A percentile compares a stretch with the other conserved stretches of the same genome.
These are phyloP conservation scores for Trichoderma oligosporum DNA, from an alignment of 2,329 filamentous ascomycete genomes.

Conservation along the genomic window DNA sequence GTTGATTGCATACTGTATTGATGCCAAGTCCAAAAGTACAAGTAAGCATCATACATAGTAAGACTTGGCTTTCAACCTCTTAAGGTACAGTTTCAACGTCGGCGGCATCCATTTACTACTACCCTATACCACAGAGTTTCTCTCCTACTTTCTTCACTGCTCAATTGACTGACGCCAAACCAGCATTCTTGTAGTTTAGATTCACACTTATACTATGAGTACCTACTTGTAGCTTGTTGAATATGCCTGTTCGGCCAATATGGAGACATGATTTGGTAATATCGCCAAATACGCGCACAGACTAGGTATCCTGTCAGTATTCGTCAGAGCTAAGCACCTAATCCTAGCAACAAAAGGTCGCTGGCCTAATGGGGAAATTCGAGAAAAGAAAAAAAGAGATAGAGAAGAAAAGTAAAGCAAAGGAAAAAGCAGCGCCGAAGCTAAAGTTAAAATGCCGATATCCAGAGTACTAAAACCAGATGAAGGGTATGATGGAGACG, in stretches of 20 bases:
- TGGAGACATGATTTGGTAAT: constrained; percentile 6
- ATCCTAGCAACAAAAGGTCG: not conserved
- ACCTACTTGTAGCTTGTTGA: not conserved
- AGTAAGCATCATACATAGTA: not conserved
- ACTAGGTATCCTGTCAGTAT: constrained; percentile 7
- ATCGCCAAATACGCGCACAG: constrained; percentile 2
- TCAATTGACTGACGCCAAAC: not conserved
- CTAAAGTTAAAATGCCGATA: constrained; percentile 1
- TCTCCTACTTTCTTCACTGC: not conserved
- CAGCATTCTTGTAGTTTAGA: not conserved
- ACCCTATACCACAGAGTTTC: too few relatives aligned
- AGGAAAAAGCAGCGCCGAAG: constrained; percentile 2
- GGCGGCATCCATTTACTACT: too few relatives aligned
- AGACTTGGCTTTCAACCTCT: too few relatives aligned
- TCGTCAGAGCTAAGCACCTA: constrained; percentile 9
- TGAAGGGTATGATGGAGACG: not conserved
- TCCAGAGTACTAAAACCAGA: not conserved
- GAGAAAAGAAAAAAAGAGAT: too few relatives aligned
- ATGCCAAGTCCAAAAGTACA: not conserved
- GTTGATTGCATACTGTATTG: not conserved
- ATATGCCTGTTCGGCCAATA: not conserved
- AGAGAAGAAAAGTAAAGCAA: too few relatives aligned
- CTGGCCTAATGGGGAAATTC: constrained; percentile 17
- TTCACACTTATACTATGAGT: not conserved
- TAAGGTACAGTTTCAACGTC: too few relatives aligned